Evolutionary conservation across 2,329 filamentous ascomycete species (phyloP).

Genomic region (Neofusicoccum sp.): DNA sequence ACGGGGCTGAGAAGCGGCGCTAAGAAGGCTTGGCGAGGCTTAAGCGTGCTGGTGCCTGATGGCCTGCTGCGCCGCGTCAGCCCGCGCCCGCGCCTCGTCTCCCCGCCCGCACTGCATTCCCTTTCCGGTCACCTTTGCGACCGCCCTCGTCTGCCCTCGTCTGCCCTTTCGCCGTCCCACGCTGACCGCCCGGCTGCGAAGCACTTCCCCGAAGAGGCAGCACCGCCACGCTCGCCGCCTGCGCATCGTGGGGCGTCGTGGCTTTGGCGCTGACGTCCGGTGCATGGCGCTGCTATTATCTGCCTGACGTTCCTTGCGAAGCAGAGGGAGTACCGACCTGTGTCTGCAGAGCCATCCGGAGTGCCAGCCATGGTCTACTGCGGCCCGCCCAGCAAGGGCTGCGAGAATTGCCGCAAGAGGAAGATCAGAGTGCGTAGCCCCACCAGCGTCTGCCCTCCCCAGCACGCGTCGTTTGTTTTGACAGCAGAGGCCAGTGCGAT

Average conservation of each 20-base stretch:
- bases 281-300: too few relatives aligned
- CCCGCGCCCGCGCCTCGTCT: background rate
- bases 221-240: background rate
- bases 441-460: background rate
- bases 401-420: constrained; percentile 34
- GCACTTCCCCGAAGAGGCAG: too few relatives aligned
- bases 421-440: constrained; percentile 33
- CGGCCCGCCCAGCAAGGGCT: constrained; percentile 36
- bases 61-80: background rate
- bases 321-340: too few relatives aligned
- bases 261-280: too few relatives aligned
- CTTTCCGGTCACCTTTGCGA: constrained; percentile 18
- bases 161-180: background rate
- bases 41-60: too few relatives aligned
- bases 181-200: too few relatives aligned
- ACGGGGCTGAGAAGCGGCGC: too few relatives aligned
- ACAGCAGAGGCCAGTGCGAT: constrained; percentile 31
- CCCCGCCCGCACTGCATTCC: constrained; percentile 18
- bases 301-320: too few relatives aligned
- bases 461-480: background rate
- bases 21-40: too few relatives aligned
- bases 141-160: background rate
- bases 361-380: constrained; percentile 13
- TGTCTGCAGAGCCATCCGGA: too few relatives aligned
- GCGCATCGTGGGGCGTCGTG: too few relatives aligned